Evolutionary conservation across 371 early-diverging fungal genomes (phyloP).

Genomic region (Apophysomyces elegans): DNA sequence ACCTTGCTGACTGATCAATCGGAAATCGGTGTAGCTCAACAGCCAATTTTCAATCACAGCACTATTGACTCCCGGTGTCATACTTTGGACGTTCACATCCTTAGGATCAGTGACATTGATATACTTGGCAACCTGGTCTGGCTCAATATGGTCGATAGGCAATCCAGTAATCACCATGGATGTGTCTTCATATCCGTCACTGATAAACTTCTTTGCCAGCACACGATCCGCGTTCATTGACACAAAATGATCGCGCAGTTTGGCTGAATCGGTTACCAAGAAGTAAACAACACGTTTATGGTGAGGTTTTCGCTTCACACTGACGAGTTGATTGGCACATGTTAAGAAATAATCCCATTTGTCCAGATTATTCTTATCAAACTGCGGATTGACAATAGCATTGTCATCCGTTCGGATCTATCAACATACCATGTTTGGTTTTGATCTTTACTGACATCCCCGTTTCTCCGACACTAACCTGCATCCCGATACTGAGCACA

Average conservation of each 20-base stretch:
- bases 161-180: slow-evolving; percentile 30
- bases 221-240: slow-evolving; percentile 27
- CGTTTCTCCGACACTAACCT: slow-evolving; percentile 18
- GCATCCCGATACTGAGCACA: slow-evolving; percentile 42
- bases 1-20: slow-evolving; percentile 45
- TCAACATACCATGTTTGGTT: background rate
- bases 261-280: slow-evolving; percentile 36
- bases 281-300: slow-evolving; percentile 38
- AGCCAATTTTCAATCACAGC: slow-evolving; percentile 48
- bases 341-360: slow-evolving; percentile 38
- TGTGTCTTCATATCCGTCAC: slow-evolving; percentile 2
- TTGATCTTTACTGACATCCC: background rate
- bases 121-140: slow-evolving; percentile 35
- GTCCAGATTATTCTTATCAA: slow-evolving; percentile 27
- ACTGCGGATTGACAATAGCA: slow-evolving; percentile 32
- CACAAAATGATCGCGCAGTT: slow-evolving; percentile 32
- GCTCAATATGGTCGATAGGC: slow-evolving; percentile 38
- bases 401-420: slow-evolving; percentile 39
- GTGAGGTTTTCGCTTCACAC: slow-evolving; percentile 28
- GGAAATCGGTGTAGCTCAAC: slow-evolving; percentile 33
- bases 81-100: slow-evolving; percentile 25
- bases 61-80: slow-evolving; percentile 34
- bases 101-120: slow-evolving; percentile 28
- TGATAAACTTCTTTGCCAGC: slow-evolving; percentile 16
- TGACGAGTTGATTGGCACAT: slow-evolving; percentile 38